Conservation (phyloP, 805 yeast species). For the Pichia manshurica region DNA sequence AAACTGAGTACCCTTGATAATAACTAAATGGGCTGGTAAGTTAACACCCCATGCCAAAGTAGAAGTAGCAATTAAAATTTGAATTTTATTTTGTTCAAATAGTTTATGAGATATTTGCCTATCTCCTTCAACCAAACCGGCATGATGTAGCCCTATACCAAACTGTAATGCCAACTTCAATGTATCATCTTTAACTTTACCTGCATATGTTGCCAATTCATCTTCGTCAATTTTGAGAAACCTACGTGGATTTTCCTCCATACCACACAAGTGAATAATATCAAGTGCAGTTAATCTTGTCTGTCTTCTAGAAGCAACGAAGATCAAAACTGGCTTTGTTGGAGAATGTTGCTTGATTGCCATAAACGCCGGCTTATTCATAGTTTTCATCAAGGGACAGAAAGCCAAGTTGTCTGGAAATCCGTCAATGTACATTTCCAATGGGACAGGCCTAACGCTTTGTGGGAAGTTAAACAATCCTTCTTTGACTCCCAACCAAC, state of each 20-base stretch:
- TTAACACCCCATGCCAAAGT: constrained; percentile 87
- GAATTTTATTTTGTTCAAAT: constrained; percentile 64
- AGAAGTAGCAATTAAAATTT: constrained; percentile 72
- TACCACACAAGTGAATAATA: constrained; percentile 70
- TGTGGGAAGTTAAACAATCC: constrained; percentile 78
- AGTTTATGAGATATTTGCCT: constrained; percentile 64
- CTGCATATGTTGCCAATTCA: constrained; percentile 48
- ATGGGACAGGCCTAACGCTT: constrained; percentile 79
- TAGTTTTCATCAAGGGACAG: constrained; percentile 79
- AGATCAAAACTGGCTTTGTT: constrained; percentile 72
- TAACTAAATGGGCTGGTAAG: constrained; percentile 72
- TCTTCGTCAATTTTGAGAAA: constrained; percentile 60
- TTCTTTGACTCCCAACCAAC: constrained; percentile 70
- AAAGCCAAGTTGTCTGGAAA: constrained; percentile 77
- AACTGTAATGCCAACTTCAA: constrained; percentile 65
- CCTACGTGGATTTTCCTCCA: constrained; percentile 70
- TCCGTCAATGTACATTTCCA: constrained; percentile 83
- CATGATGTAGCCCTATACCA: constrained; percentile 80
- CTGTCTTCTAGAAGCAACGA: constrained; percentile 79
- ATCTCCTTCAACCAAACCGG: constrained; percentile 72
- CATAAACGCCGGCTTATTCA: constrained; percentile 87
- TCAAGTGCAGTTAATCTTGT: constrained; percentile 77
- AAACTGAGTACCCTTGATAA: constrained; percentile 70
- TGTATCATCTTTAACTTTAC: constrained; percentile 75
- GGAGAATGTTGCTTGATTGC: constrained; percentile 92